phyloP scores from a whole-genome alignment of 225 moss, liverwort and hornwort genomes.

The Antitrichia curtipendula region DNA sequence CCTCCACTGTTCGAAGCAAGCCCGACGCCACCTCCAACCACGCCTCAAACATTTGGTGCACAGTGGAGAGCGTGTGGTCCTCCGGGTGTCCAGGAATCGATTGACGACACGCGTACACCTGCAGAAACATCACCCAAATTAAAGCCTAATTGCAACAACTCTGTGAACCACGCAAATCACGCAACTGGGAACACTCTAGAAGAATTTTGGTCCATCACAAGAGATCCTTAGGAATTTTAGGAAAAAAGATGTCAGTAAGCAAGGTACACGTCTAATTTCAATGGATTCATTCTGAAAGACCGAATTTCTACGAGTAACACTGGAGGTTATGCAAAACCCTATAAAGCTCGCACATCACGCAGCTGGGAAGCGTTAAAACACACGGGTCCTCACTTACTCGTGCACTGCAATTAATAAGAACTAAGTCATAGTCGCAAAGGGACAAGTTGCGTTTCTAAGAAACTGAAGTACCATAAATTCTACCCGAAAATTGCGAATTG shows the following conservation, averaged over 20 bases:
- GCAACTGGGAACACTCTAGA: not conserved
- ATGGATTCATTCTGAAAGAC: not conserved
- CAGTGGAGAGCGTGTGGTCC: constrained; percentile 67
- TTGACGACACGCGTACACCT: constrained; percentile 52
- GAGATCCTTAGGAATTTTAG: not conserved
- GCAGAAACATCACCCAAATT: not conserved
- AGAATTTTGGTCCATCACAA: not conserved
- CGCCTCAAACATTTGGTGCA: constrained; percentile 78
- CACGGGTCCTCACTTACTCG: not conserved
- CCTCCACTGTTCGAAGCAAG: constrained; percentile 45
- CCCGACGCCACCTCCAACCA: constrained; percentile 68
- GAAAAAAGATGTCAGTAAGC: not conserved
- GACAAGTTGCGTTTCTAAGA: not conserved
- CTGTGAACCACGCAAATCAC: not conserved
- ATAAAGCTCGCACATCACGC: not conserved
- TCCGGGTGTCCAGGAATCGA: constrained; percentile 46
- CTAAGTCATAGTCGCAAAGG: not conserved
- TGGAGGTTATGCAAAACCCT: not conserved
- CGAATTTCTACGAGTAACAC: not conserved
- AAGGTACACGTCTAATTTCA: not conserved
- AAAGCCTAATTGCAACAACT: not conserved
- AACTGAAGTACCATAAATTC: not conserved
- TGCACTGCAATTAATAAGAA: not conserved
- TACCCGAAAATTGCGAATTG: not conserved
- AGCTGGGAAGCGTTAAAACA: not conserved